Base-by-base conservation (phyloP, 1,139 yeast genomes). In the Candida anutae region DNA sequence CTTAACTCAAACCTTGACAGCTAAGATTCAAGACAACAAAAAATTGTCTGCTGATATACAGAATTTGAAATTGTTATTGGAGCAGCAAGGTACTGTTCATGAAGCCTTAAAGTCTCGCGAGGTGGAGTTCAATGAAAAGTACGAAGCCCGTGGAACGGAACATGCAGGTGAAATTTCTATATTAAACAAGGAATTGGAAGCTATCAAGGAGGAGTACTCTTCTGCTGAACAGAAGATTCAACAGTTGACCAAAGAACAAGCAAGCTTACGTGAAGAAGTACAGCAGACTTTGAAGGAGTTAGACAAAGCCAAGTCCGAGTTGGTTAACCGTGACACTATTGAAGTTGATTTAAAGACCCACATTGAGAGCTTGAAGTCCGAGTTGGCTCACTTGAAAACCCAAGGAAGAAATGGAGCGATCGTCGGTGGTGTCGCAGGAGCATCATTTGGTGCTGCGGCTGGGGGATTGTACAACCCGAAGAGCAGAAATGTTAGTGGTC, bases 11-110 rank as follows among this genome's bases (percentile, higher is more conserved):
- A 74, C 79, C 6, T 66, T 88, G 40, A 76, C 94, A 1, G 57
- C 77, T 16, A 81, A 82, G 55, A 76, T 79, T 23, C 81, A 74
- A 44, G 95, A 85, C 44, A 88, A 87, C 55, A 81, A 79, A 59
- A 70, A 69, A 35, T 65, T 88, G 47, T 67, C 74, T 39, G 58
- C 59, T 10, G 83, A 82, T 45, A 72, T 88, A 32, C 68, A 73
- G 14, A 55, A 53, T 45, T 64, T 69, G 48, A 78, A 75, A 46
- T 50, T 46, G 14, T 62, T 75, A 28, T 61, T 81, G 37, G 70
- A 67, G 22, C 83, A 74, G 38, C 71, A 82, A 6, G 66, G 72
- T 27, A 64, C 61, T 30, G 69, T 75, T 6, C 80, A 76, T 42
- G 75, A 71, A 38, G 55, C 64, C 6, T 58, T 79, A 42, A 70